A percentile compares a stretch with the other conserved stretches of the same genome.
Conservation (phyloP, 768 basidiomycete genomes). For the Polyporus arcularius region DNA sequence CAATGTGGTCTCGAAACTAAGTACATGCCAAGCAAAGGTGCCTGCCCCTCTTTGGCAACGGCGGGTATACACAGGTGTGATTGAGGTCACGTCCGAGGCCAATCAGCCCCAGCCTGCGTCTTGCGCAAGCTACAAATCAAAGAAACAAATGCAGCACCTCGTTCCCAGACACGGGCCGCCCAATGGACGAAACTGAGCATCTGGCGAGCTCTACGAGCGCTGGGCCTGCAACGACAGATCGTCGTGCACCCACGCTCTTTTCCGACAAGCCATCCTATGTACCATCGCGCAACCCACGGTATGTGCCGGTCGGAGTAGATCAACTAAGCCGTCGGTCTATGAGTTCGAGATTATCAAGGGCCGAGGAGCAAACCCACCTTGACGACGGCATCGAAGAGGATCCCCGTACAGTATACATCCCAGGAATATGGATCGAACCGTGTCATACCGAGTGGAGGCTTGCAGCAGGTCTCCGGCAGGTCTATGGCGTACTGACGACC, state of each 20-base stretch:
- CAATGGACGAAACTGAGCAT: not conserved
- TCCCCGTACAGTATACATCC: slow-evolving; percentile 10
- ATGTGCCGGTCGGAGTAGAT: not conserved
- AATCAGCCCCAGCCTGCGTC: too few species aligned
- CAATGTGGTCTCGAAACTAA: too few species aligned
- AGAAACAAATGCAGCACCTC: too few species aligned
- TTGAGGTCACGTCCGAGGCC: too few species aligned
- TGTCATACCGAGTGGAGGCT: not conserved
- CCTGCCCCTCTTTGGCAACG: too few species aligned
- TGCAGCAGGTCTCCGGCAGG: not conserved
- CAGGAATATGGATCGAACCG: slow-evolving; percentile 14
- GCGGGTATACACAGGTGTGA: too few species aligned
- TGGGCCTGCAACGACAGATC: not conserved
- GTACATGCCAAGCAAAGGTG: too few species aligned
- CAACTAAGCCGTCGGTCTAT: not conserved
- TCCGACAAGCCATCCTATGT: not conserved
- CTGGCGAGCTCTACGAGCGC: not conserved
- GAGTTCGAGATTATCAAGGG: too few species aligned
- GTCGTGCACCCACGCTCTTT: not conserved
- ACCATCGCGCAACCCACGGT: not conserved
- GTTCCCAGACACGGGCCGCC: too few species aligned
- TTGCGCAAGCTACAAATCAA: too few species aligned
- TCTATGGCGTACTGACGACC: slow-evolving; percentile 1
- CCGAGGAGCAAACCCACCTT: not conserved
- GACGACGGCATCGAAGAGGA: not conserved